Evolutionary conservation across 257 asterid species (phyloP).

Genomic region (Nicotiana noctiflora): DNA sequence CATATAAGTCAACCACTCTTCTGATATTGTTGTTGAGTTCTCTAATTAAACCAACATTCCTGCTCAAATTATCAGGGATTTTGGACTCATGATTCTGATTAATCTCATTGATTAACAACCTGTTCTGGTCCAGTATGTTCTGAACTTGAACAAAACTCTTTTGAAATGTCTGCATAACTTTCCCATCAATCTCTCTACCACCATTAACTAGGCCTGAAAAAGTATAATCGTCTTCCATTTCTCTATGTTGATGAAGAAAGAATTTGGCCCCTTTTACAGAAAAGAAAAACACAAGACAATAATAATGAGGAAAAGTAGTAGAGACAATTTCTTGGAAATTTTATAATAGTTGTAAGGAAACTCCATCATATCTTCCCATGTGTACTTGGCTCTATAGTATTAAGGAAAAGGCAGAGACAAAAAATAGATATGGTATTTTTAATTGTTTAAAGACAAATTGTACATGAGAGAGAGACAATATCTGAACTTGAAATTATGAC

Average conservation of each 20-base stretch:
- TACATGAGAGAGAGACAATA: constrained; percentile 54
- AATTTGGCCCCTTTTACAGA: neutral
- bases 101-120: constrained; percentile 70
- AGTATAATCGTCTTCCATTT: constrained; percentile 25
- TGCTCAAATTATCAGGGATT: constrained; percentile 64
- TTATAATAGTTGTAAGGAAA: neutral
- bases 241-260: constrained; percentile 3
- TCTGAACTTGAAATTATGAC: constrained; percentile 62
- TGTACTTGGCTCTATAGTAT: constrained; percentile 35
- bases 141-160: constrained; percentile 85
- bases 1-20: constrained; percentile 74
- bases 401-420: constrained; percentile 49
- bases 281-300: constrained; percentile 8
- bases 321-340: constrained; percentile 21
- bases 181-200: constrained; percentile 33
- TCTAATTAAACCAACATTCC: constrained; percentile 71
- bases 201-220: no score
- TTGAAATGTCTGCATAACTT: constrained; percentile 60
- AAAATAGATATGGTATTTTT: constrained; percentile 63
- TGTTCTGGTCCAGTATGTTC: constrained; percentile 65
- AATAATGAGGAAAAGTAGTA: neutral
- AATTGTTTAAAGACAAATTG: constrained; percentile 54
- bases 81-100: constrained; percentile 88
- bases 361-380: constrained; percentile 44
- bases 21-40: constrained; percentile 84